Evolutionary conservation across 768 basidiomycete species (phyloP).

Genomic region (Tylopilus vinaceipallidus): DNA sequence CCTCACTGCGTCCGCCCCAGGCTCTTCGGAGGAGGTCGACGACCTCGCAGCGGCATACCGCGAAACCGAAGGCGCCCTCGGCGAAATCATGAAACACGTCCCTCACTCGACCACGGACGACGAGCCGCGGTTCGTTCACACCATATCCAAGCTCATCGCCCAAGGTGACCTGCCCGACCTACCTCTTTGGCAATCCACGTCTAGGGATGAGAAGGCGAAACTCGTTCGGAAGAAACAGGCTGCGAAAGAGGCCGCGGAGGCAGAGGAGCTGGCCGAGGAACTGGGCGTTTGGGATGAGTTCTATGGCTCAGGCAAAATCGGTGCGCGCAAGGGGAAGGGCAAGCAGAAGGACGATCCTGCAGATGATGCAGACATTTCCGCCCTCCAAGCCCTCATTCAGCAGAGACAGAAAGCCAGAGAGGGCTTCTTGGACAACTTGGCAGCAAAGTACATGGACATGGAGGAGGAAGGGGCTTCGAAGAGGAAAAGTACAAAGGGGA

Average conservation of each 20-base stretch:
- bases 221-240: slow-evolving; percentile 71
- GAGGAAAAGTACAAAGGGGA: slow-evolving; percentile 46
- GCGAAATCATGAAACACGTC: slow-evolving; percentile 78
- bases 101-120: slow-evolving; percentile 85
- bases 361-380: slow-evolving; percentile 62
- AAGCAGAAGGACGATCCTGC: slow-evolving; percentile 47
- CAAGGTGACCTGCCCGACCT: slow-evolving; percentile 55
- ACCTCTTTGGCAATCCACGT: slow-evolving; percentile 63
- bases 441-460: slow-evolving; percentile 66
- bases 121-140: slow-evolving; percentile 76
- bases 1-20: slow-evolving; percentile 38
- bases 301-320: slow-evolving; percentile 72
- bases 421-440: slow-evolving; percentile 71
- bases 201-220: slow-evolving; percentile 78
- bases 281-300: slow-evolving; percentile 95
- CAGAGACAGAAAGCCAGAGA: slow-evolving; percentile 71
- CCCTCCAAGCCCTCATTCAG: slow-evolving; percentile 77
- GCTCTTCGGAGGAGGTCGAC: slow-evolving; percentile 77
- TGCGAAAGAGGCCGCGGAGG: slow-evolving; percentile 79
- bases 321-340: slow-evolving; percentile 53
- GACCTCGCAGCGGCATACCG: slow-evolving; percentile 78
- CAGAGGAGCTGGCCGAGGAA: slow-evolving; percentile 80
- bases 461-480: slow-evolving; percentile 29
- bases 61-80: slow-evolving; percentile 71
- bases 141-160: slow-evolving; percentile 66